Evolutionary conservation across 2,329 filamentous ascomycete species (phyloP), one percentile per base, ranked within the genome.

Genomic region (Aspergillus sp.): DNA sequence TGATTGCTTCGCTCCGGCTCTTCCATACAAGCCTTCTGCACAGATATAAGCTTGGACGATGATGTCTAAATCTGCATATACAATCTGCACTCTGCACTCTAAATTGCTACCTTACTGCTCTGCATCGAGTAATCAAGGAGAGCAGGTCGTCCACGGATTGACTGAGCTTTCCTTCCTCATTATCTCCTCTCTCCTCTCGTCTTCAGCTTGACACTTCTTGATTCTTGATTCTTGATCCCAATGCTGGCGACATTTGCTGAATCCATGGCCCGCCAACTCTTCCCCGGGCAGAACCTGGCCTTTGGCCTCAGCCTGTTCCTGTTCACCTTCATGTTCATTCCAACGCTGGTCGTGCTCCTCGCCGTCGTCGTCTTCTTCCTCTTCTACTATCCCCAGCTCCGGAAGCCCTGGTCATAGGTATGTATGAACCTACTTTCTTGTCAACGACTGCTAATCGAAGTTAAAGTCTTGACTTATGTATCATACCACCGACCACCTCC

Each of bases 321-420:
- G 14, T 73, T 73, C 25, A 67, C 65, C 12, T 73, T 73, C 43
- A 70, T 71, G 66, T 69, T 73, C n/a, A 52, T 73, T 5, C 71
- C 71, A 5, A 73, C 71, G 1, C 61, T 73, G 25, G 54, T 73
- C 6, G 61, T 73, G 8, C 58, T 73, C 2, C 48, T 71, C 17
- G 70, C 68, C 1, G 71, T 73, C 9, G 55, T 73, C 2, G 55
- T 67, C 17, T 71, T 73, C 50, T 71, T 73, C 40, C 44, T 67
- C 2, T 59, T 73, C 5, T 66, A 62, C 12, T 73, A 72, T 58
- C 70, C 71, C 0, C 62, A 61, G 3, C 55, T 73, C 1, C 59
- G 62, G 4, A 71, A 68, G 56, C 50, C 53, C 2, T 21, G 21
- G 21, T 39, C 19, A 19, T 48, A 23, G 33, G 33, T 37, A 15